Conservation (phyloP, 768 basidiomycete species). For the Lactifluus volemus region DNA sequence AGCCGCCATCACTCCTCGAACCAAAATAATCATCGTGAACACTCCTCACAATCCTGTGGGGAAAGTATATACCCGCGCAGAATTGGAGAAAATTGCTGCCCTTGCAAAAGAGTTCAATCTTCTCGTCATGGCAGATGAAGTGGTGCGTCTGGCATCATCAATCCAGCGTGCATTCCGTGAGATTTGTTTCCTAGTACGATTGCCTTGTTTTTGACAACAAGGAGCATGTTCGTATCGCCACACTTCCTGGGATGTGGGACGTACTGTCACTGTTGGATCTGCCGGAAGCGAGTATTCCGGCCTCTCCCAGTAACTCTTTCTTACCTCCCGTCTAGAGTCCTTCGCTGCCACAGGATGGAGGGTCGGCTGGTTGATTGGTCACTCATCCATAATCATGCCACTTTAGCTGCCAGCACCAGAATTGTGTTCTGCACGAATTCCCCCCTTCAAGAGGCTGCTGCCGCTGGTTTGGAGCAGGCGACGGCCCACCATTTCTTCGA, state of each 20-base stretch:
- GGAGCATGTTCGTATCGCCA: conserved; percentile 89
- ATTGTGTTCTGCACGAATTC: conserved; percentile 96
- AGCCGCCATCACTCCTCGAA: conserved; percentile 74
- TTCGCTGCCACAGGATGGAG: conserved; percentile 98
- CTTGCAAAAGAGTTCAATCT: conserved; percentile 90
- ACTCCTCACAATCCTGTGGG: conserved; percentile 99
- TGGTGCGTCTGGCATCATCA: conserved; percentile 45
- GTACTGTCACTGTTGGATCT: conserved; percentile 93
- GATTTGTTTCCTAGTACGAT: conserved; percentile 58
- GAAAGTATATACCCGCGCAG: conserved; percentile 82
- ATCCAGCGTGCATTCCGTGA: background rate
- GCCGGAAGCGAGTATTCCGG: conserved; percentile 62
- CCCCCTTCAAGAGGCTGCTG: conserved; percentile 90
- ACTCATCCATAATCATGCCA: conserved; percentile 75
- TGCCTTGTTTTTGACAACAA: conserved; percentile 81
- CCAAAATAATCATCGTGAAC: conserved; percentile 93
- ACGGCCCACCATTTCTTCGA: conserved; percentile 66
- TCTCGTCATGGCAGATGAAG: conserved; percentile 92
- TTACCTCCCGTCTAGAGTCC: conserved; percentile 48
- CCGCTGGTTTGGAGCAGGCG: conserved; percentile 80
- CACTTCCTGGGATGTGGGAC: conserved; percentile 98
- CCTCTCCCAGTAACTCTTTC: background rate
- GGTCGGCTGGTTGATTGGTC: conserved; percentile 93
- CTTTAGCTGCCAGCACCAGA: conserved; percentile 84
- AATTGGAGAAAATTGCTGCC: conserved; percentile 78